phyloP scores from a whole-genome alignment of 1,284 basidiomycete genomes.

The Takashimella tepidaria region DNA sequence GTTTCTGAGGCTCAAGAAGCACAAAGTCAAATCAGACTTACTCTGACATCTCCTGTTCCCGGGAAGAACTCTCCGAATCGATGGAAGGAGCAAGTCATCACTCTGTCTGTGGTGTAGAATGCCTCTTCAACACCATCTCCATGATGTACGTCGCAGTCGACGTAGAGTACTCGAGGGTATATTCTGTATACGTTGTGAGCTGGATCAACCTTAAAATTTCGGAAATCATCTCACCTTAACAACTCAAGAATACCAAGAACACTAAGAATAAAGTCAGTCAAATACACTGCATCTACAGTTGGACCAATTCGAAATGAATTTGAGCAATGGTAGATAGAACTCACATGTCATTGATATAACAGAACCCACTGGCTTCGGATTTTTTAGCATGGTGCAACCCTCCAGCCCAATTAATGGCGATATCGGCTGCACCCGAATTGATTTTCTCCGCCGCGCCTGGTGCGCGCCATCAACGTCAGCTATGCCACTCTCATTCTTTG shows the following conservation, averaged over 20 bases:
- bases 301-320: too few relatives aligned
- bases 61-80: conserved; percentile 97
- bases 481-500: background rate
- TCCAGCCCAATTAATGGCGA: conserved; percentile 96
- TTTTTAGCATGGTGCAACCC: conserved; percentile 98
- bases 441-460: conserved; percentile 76
- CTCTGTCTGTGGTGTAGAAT: conserved; percentile 94
- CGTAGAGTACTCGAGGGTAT: conserved; percentile 84
- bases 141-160: conserved; percentile 98
- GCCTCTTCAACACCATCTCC: conserved; percentile 99
- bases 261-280: conserved; percentile 52
- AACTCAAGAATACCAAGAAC: conserved; percentile 86
- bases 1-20: background rate
- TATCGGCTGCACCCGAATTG: conserved; percentile 76
- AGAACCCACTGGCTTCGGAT: conserved; percentile 91
- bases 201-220: background rate
- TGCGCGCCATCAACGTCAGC: background rate
- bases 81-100: conserved; percentile 95
- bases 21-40: too few relatives aligned
- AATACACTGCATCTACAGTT: too few relatives aligned
- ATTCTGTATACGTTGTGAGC: conserved; percentile 35
- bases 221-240: conserved; percentile 55
- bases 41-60: conserved; percentile 74
- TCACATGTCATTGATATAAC: conserved; percentile 83
- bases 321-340: conserved; percentile 15